A percentile compares a stretch with the other conserved stretches of the same genome.
Conservation (phyloP, 305 asterid genomes). For the Fraxinus nigra region DNA sequence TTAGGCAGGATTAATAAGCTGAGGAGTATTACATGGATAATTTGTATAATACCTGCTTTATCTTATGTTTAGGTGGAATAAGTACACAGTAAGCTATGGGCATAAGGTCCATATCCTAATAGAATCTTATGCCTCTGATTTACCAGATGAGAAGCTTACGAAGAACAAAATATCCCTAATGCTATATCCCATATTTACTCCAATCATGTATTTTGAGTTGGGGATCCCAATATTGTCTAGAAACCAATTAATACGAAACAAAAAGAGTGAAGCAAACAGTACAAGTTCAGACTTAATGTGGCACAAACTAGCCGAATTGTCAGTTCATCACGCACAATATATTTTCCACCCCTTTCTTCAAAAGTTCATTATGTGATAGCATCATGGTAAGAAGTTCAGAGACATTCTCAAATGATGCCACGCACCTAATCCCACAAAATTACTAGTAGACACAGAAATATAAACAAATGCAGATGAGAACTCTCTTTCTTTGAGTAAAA, state of each 20-base stretch:
- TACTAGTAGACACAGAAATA: neutral
- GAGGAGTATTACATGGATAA: neutral
- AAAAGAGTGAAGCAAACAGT: neutral
- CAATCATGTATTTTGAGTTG: neutral
- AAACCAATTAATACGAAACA: neutral
- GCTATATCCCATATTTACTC: neutral
- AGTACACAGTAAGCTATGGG: neutral
- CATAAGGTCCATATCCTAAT: neutral
- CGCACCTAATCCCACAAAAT: neutral
- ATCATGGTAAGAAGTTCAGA: neutral
- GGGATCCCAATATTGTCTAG: neutral
- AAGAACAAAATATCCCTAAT: neutral
- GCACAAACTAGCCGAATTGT: neutral
- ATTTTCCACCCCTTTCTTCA: neutral
- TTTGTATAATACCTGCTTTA: neutral
- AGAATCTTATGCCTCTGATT: neutral
- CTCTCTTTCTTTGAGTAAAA: neutral
- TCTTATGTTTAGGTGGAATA: neutral
- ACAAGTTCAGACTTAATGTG: neutral
- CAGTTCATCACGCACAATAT: neutral
- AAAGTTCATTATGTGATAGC: neutral
- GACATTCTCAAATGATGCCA: neutral
- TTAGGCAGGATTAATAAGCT: slow-evolving; percentile 1
- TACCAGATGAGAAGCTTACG: neutral
- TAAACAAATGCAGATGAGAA: neutral